Evolutionary conservation across 2,329 filamentous ascomycete genomes (phyloP), one percentile per base, ranked within the genome.

Genomic region (Lachnellula occidentalis): DNA sequence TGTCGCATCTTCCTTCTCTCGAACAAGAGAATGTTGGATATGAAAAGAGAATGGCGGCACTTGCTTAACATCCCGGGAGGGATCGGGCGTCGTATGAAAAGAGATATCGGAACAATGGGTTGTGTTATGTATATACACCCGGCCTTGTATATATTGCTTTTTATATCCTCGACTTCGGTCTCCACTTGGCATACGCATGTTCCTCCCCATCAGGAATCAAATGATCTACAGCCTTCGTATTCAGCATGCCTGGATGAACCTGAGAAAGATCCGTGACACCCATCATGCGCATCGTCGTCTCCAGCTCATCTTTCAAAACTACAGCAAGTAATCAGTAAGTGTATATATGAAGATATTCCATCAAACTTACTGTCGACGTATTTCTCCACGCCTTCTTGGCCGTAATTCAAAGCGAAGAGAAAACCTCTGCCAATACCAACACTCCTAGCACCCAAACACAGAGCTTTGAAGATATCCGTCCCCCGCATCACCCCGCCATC

Each of bases 401-500:
- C 85, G 61, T 87, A 87, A 15, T 77, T 79, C 56, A 86, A 63
- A 1, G 78, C 78, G 62, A 78, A 86, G 42, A 87, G 60, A 51
- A 84, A 80, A 0, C 80, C 80, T 17, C 85, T 71, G 0, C 85
- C 85, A 9, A 88, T 70, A 0, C 83, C 83, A 0, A 84, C 84
- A 0, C 80, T 83, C 51, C 73, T 83, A 0, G 83, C 85, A 0
- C 85, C 85, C 0, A 88, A 70, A 50, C 82, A 85, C 11, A 88
- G 64, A 0, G 82, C 83, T 67, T 88, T 88, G 61, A 88, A 75
- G 3, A 88, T 79, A 63, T 88, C 85, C 0, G 82, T 81, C 0
- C 85, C 85, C 17, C 83, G 72, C n/a, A 77, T 75, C 31, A 88
- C 76, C 0, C 85, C 85, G 0, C 84, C 82, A 58, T 88, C 85